phyloP scores from a whole-genome alignment of 1,139 yeast genomes.

The Magnusiomyces sp. region DNA sequence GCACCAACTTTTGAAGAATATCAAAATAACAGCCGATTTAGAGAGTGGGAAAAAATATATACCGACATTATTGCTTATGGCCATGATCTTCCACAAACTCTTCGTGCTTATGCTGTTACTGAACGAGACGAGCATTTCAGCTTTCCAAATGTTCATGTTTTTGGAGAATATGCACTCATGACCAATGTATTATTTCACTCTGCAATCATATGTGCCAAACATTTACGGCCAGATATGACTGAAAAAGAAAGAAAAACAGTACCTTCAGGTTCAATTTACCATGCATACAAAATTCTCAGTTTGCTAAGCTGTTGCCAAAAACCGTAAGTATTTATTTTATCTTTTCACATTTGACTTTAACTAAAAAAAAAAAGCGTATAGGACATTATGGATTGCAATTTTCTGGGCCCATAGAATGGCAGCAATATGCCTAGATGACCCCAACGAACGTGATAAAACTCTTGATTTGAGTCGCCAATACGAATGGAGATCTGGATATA shows the following conservation, averaged over 20 bases:
- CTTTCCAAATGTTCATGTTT: conserved; percentile 4
- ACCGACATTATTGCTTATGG: conserved; percentile 10
- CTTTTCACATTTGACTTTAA: neutral
- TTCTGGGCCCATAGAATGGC: conserved; percentile 14
- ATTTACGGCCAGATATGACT: conserved; percentile 7
- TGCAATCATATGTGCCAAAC: conserved; percentile 2
- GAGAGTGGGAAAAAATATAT: conserved; percentile 10
- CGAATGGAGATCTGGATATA: conserved; percentile 15
- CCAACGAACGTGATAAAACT: conserved; percentile 11
- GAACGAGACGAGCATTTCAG: neutral
- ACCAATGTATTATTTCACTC: conserved; percentile 11
- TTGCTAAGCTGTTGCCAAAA: conserved; percentile 9
- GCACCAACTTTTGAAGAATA: conserved; percentile 10
- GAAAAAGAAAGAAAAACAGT: conserved; percentile 4
- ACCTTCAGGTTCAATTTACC: conserved; percentile 10
- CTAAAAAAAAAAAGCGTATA: neutral
- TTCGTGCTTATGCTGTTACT: conserved; percentile 10
- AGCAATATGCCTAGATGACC: conserved; percentile 8
- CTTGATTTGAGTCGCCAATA: conserved; percentile 12
- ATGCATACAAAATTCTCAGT: conserved; percentile 11
- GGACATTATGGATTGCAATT: conserved; percentile 8
- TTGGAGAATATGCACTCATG: conserved; percentile 7
- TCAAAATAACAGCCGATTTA: conserved; percentile 1
- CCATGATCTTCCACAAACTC: conserved; percentile 8
- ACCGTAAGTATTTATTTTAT: conserved; percentile 1